Evolutionary conservation across 1,284 basidiomycete genomes (phyloP).

Genomic region (Xerocomus nothofagi): DNA sequence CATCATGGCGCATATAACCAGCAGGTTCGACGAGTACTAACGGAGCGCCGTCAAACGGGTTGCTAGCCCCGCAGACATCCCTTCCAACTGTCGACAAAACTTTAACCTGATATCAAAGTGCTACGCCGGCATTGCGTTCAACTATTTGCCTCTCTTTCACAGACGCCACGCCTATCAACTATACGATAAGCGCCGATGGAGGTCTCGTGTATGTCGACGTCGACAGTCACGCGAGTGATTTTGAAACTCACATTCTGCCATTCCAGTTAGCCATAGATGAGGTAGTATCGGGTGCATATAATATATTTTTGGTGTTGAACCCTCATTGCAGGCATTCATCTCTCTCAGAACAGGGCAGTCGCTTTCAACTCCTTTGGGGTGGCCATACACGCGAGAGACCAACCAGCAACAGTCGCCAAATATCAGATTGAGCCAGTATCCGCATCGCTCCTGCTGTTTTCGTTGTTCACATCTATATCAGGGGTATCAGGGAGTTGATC

Average conservation of each 20-base stretch:
- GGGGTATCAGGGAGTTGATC: constrained; percentile 58
- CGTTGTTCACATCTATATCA: constrained; percentile 41
- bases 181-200: constrained; percentile 68
- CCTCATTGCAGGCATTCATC: constrained; percentile 55
- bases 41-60: constrained; percentile 48
- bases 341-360: constrained; percentile 57
- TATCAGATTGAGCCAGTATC: constrained; percentile 54
- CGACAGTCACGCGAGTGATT: constrained; percentile 62
- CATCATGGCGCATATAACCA: constrained; percentile 58
- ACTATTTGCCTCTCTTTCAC: constrained; percentile 50
- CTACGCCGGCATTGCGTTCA: constrained; percentile 70
- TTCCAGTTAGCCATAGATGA: constrained; percentile 78
- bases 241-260: constrained; percentile 67
- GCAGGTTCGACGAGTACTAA: constrained; percentile 48
- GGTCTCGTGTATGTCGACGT: constrained; percentile 69
- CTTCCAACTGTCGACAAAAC: constrained; percentile 66
- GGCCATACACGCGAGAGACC: constrained; percentile 70
- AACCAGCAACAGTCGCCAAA: constrained; percentile 58
- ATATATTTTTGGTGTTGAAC: neutral
- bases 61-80: constrained; percentile 49
- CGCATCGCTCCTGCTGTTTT: neutral
- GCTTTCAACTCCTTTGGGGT: constrained; percentile 58
- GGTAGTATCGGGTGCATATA: constrained; percentile 38
- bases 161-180: constrained; percentile 51
- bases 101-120: constrained; percentile 71